These are phyloP conservation scores for Vitis amurensis DNA, from an alignment of 164 flowering plant species.

Conservation along the genomic window DNA sequence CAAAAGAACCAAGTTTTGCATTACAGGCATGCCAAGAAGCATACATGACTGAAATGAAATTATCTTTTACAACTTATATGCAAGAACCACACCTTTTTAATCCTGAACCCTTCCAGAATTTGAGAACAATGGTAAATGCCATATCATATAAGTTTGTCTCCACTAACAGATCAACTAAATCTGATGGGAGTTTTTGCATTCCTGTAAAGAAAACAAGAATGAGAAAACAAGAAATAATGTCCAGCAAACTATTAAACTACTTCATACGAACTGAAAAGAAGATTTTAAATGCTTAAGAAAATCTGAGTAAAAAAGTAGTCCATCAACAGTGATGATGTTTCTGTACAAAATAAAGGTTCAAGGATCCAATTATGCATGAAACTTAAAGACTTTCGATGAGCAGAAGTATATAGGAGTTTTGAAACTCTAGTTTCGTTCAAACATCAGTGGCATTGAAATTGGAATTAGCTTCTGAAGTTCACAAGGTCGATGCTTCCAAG, in stretches of 20 bases:
- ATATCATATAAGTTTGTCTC: conserved; percentile 72
- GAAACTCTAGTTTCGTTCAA: neutral
- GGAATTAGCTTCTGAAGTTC: neutral
- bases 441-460: no score
- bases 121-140: conserved; percentile 80
- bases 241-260: no score
- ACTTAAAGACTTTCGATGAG: neutral
- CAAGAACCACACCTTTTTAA: conserved; percentile 53
- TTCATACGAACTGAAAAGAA: neutral
- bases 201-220: conserved; percentile 40
- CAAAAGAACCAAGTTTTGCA: conserved; percentile 3
- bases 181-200: conserved; percentile 40
- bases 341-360: no score
- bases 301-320: no score
- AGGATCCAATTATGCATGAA: no score
- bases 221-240: neutral
- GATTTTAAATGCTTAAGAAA: neutral
- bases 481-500: neutral
- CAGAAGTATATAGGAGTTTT: neutral
- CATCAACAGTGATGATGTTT: no score
- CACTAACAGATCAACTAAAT: conserved; percentile 66
- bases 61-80: conserved; percentile 1
- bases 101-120: conserved; percentile 76
- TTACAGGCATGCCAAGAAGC: conserved; percentile 6
- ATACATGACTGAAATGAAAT: neutral